Conservation (phyloP, 148 eudicot genomes). For the Diospyros lotus region DNA sequence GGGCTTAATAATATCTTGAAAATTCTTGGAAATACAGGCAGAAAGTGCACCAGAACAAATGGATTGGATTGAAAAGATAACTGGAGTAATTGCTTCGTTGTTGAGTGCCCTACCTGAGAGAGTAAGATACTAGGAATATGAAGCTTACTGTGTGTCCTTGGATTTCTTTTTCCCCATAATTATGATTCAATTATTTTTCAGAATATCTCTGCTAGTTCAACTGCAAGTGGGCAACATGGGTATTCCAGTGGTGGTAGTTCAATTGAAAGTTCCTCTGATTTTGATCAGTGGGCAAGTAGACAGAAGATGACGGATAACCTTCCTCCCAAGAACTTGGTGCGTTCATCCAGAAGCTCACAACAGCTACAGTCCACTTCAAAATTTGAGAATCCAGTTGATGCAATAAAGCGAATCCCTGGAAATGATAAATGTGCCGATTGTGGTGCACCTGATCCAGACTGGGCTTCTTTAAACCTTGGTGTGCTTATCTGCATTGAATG, state of each 20-base stretch:
- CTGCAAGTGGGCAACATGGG: constrained; percentile 7
- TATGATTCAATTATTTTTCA: constrained; percentile 26
- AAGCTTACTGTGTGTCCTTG: not conserved
- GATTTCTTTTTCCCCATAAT: not conserved
- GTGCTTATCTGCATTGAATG: constrained; percentile 93
- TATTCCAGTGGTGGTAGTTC: constrained; percentile 40
- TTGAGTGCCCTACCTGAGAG: constrained; percentile 71
- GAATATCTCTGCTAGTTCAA: constrained; percentile 45
- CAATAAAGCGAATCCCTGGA: constrained; percentile 61
- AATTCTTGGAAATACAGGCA: constrained; percentile 56
- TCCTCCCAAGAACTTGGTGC: constrained; percentile 22
- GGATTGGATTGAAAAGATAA: constrained; percentile 97
- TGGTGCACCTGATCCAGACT: constrained; percentile 91
- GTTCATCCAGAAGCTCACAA: constrained; percentile 55
- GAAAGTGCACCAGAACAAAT: constrained; percentile 76
- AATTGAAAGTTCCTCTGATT: constrained; percentile 42
- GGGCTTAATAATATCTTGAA: not conserved
- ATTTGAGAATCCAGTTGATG: constrained; percentile 65
- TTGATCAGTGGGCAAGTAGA: constrained; percentile 27
- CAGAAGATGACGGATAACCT: constrained; percentile 33
- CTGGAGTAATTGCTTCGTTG: constrained; percentile 82
- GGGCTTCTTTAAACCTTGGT: constrained; percentile 98
- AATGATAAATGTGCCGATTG: constrained; percentile 98
- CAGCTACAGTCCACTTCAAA: constrained; percentile 43
- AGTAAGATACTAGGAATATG: constrained; percentile 35